Conservation (phyloP, 2,329 filamentous ascomycete genomes). For the Xylariaceae sp. region DNA sequence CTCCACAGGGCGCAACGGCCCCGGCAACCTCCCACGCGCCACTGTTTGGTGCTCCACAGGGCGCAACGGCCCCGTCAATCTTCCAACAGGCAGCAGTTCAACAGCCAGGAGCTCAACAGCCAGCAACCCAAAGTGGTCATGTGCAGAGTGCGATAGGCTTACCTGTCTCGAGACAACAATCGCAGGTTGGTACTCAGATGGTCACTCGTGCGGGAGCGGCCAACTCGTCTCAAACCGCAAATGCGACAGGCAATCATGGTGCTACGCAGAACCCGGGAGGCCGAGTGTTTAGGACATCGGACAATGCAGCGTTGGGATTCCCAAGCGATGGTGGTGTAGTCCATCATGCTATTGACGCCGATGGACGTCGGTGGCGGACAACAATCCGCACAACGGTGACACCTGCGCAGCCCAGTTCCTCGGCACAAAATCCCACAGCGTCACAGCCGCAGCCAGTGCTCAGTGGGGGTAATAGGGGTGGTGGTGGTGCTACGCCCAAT, state of each 20-base stretch:
- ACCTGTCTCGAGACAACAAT: slow-evolving; percentile 22
- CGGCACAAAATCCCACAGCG: slow-evolving; percentile 13
- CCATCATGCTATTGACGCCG: slow-evolving; percentile 45
- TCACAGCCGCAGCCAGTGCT: slow-evolving; percentile 25
- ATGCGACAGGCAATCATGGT: slow-evolving; percentile 35
- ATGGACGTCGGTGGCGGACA: slow-evolving; percentile 50
- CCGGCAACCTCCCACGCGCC: no score
- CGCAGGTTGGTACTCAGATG: slow-evolving; percentile 13
- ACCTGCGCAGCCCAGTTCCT: neutral
- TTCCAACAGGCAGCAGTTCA: no score
- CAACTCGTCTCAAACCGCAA: slow-evolving; percentile 40
- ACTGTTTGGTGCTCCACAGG: no score
- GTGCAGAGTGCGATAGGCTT: slow-evolving; percentile 12
- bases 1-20: no score
- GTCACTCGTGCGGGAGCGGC: slow-evolving; percentile 15
- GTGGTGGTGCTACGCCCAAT: slow-evolving; percentile 45
- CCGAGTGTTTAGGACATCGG: slow-evolving; percentile 26
- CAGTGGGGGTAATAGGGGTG: slow-evolving; percentile 35
- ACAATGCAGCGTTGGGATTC: slow-evolving; percentile 30
- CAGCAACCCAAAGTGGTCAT: neutral
- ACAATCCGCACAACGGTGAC: slow-evolving; percentile 35
- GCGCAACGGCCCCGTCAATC: no score
- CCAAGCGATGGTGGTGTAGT: slow-evolving; percentile 40
- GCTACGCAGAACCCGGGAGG: slow-evolving; percentile 36
- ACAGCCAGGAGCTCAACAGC: slow-evolving; percentile 18